Percentiles rank a stretch among this genome's conserved stretches.
Conservation (phyloP, 1,139 yeast genomes). For the Hyphopichia pseudoburtonii region DNA sequence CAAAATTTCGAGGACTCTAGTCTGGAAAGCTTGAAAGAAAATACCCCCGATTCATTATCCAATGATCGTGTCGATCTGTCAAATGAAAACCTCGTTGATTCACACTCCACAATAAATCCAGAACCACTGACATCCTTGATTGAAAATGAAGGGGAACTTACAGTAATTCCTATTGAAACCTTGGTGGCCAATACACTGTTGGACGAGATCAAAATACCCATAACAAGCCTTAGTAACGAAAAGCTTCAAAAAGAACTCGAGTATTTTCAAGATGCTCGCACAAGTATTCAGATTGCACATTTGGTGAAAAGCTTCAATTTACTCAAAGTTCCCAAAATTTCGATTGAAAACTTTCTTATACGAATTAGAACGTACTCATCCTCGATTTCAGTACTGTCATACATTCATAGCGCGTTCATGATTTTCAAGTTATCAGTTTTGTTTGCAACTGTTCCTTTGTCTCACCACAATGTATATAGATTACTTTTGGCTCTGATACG, state of each 20-base stretch:
- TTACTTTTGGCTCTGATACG: conserved; percentile 43
- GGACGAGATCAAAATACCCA: conserved; percentile 15
- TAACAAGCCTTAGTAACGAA: conserved; percentile 14
- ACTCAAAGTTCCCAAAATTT: conserved; percentile 34
- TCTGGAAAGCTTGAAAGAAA: conserved; percentile 8
- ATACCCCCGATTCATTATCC: conserved; percentile 13
- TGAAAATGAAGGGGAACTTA: background rate
- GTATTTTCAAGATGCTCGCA: conserved; percentile 15
- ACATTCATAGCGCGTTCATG: conserved; percentile 42
- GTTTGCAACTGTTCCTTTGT: conserved; percentile 32
- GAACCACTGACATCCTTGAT: too few species aligned
- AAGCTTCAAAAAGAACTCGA: conserved; percentile 20
- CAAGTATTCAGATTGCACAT: conserved; percentile 24
- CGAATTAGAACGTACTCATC: conserved; percentile 45
- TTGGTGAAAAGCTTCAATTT: conserved; percentile 36
- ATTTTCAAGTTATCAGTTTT: conserved; percentile 37
- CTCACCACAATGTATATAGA: conserved; percentile 37
- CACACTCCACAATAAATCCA: background rate
- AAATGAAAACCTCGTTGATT: background rate
- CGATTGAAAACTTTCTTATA: conserved; percentile 36
- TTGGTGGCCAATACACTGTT: conserved; percentile 18
- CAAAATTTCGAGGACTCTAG: conserved; percentile 7
- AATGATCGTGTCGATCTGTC: conserved; percentile 4
- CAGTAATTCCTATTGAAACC: conserved; percentile 25
- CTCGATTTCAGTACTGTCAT: conserved; percentile 40